Base-by-base conservation (phyloP, 2,329 filamentous ascomycete genomes). In the Botrytis paeoniae region DNA sequence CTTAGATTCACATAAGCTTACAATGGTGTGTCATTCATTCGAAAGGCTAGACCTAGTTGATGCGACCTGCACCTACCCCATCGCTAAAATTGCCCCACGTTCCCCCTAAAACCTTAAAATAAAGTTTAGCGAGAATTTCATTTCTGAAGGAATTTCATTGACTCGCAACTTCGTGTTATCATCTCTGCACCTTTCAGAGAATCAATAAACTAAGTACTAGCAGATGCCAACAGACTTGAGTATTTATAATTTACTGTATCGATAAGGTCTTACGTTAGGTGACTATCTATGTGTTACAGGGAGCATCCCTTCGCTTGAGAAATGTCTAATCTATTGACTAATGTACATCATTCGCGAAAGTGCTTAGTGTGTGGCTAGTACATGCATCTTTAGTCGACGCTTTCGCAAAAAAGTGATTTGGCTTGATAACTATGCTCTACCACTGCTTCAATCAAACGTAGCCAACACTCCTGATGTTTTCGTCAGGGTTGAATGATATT, bases 371-470 rank as follows among this genome's bases (percentile, higher is more conserved):
- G 51, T 29, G 51, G n/a, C 51, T 54, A 54, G 14, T 29, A 29
- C 12, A 54, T 29, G 4, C 2, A 29, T n/a, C n/a, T 54, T 0
- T 54, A 29, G 1, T 54, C 14, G 16, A n/a, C 2, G 51, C 25
- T 29, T 18, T 1, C 0, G 0, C 6, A 18, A 54, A 3, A 29
- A 7, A 4, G 14, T 18, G 10, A 18, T 29, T 18, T 9, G 4
- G 14, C 14, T n/a, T 7, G 5, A 54, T 29, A 16, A 16, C 6
- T 16, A 54, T 18, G 14, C n/a, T 54, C 14, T 8, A 29, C 6
- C 2, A 54, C 1, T 54, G 6, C 25, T 54, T 29, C 14, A 9
- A 8, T 54, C 6, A 29, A 18, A 18, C 51, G 25, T 54, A 2
- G n/a, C 14, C 25, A 54, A 54, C 3, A 18, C 14, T 54, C 12